Base-by-base conservation (phyloP, 2,329 filamentous ascomycete genomes). In the Colletotrichum aenigma region DNA sequence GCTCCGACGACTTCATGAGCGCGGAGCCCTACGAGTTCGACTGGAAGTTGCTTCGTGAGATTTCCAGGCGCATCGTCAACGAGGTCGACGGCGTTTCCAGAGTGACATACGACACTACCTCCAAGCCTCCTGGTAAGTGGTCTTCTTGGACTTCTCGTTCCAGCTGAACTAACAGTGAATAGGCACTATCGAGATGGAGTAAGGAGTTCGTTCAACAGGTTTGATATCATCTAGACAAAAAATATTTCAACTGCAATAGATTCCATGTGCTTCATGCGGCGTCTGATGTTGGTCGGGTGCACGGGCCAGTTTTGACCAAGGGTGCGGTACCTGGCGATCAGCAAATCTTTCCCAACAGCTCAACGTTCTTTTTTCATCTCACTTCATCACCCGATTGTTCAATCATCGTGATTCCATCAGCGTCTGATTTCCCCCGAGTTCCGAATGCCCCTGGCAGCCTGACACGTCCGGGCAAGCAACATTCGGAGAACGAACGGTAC, bases 1-100 rank as follows among this genome's bases (percentile, higher is more conserved):
- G 6, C 12, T 10, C 26, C 16, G 15, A 28, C 28, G 26, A 62
- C 55, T 95, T 4, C 32, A 56, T 61, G 62, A 65, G 62, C 16
- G 94, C 93, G 28, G 90, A 94, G 82, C 90, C 91, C 76, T 96
- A 90, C 84, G 87, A 91, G 69, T 95, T 95, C 80, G 90, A 70
- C 89, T 89, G 78, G 87, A 88, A 62, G 24, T 92, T 60, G 96
- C 81, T 87, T 96, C 77, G 91, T 91, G 84, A 86, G 87, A 75
- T 96, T 36, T 89, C 89, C 61, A 90, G 88, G 16, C 87, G 93
- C 75, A 96, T 96, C 80, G 91, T 94, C 75, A 96, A 83, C 76
- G 78, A 81, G 84, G 93, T 96, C 1, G 88, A 93, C 58, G 94
- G 94, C 13, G 91, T 96, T 21, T 91, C 91, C 79, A 87, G 94